Evolutionary conservation across 192 early-diverging fungal species (phyloP).

Genomic region (Podila epigama): DNA sequence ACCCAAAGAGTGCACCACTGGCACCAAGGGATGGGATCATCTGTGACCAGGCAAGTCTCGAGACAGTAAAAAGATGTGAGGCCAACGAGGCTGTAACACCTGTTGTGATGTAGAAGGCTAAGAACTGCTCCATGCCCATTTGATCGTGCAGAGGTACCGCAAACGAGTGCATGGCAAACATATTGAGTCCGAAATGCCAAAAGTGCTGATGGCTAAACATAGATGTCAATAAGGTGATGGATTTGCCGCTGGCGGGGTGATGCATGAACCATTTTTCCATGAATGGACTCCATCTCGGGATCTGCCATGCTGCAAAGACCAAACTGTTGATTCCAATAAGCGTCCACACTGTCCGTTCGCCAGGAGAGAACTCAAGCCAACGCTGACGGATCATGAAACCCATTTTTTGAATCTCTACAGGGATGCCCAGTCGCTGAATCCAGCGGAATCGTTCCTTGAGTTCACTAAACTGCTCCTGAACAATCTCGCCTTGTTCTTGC

Average conservation of each 20-base stretch:
- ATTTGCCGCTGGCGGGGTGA: constrained; percentile 69
- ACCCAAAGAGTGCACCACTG: constrained; percentile 80
- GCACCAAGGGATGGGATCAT: constrained; percentile 81
- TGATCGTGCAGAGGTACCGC: constrained; percentile 54
- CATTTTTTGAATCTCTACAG: constrained; percentile 43
- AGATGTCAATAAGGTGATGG: constrained; percentile 81
- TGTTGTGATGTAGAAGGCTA: constrained; percentile 81
- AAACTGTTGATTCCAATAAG: constrained; percentile 75
- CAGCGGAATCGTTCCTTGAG: constrained; percentile 24
- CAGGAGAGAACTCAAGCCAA: constrained; percentile 40
- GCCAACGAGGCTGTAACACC: constrained; percentile 71
- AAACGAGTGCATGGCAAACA: constrained; percentile 79
- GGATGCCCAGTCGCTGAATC: constrained; percentile 46
- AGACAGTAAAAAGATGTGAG: constrained; percentile 66
- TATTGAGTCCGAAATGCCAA: constrained; percentile 84
- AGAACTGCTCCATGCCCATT: constrained; percentile 73
- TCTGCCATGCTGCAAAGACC: constrained; percentile 82
- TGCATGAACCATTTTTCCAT: constrained; percentile 84
- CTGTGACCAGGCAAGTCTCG: constrained; percentile 39
- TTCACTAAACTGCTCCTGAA: constrained; percentile 25
- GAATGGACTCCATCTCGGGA: constrained; percentile 64
- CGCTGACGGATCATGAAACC: constrained; percentile 18
- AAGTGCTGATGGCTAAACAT: constrained; percentile 79
- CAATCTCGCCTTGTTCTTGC: constrained; percentile 18
- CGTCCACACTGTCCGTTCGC: constrained; percentile 48